Conservation (phyloP, 768 basidiomycete species). For the Vararia minispora region DNA sequence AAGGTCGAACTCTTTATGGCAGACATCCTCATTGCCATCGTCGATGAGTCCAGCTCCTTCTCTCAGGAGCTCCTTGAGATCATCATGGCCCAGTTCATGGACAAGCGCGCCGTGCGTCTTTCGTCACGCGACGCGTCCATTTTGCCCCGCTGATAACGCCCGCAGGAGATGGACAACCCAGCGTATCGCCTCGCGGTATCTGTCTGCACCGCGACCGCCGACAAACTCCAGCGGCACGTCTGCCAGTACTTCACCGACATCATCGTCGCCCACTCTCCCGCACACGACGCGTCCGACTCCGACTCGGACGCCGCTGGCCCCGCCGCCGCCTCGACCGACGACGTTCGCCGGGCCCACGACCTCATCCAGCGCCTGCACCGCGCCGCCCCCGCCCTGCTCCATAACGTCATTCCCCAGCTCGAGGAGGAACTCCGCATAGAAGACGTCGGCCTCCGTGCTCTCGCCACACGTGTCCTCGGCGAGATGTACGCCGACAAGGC, state of each 20-base stretch:
- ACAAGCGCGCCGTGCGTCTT: constrained; percentile 55
- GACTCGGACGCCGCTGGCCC: no score
- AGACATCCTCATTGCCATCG: constrained; percentile 83
- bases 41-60: constrained; percentile 78
- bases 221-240: constrained; percentile 82
- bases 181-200: constrained; percentile 76
- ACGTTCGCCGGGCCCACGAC: constrained; percentile 68
- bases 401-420: constrained; percentile 87
- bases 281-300: constrained; percentile 57
- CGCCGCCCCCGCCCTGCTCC: constrained; percentile 69
- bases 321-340: no score
- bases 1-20: constrained; percentile 78
- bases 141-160: constrained; percentile 5
- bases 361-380: constrained; percentile 77
- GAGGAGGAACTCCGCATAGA: constrained; percentile 84
- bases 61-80: constrained; percentile 71
- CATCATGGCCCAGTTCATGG: constrained; percentile 78
- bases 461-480: constrained; percentile 82
- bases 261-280: constrained; percentile 44
- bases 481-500: constrained; percentile 81
- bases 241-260: constrained; percentile 91
- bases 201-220: constrained; percentile 73
- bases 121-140: neutral
- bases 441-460: constrained; percentile 52
- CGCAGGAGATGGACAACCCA: constrained; percentile 57